A percentile compares a stretch with the other conserved stretches of the same genome.
These are phyloP conservation scores for Aspergillus viridinutans DNA, from an alignment of 2,329 filamentous ascomycete species.

Conservation along the genomic window DNA sequence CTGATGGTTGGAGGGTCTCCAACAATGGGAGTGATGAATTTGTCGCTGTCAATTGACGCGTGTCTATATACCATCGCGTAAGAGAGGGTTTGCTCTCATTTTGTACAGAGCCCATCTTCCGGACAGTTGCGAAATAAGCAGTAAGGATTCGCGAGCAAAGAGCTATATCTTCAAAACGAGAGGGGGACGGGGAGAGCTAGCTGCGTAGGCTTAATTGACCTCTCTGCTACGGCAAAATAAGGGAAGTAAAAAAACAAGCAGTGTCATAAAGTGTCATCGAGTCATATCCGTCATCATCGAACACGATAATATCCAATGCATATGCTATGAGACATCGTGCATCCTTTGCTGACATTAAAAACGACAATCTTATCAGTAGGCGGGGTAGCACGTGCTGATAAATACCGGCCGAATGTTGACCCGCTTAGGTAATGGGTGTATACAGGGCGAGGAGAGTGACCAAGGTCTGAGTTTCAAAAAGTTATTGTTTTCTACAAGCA, in stretches of 20 bases:
- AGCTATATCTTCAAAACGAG: neutral
- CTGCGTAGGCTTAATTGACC: neutral
- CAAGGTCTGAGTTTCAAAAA: slow-evolving; percentile 11
- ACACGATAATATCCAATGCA: neutral
- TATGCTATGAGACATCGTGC: neutral
- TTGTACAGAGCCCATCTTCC: neutral
- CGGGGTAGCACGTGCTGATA: slow-evolving; percentile 22
- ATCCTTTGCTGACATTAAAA: neutral
- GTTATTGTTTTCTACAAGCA: slow-evolving; percentile 1
- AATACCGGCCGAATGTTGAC: slow-evolving; percentile 8
- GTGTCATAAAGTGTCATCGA: neutral
- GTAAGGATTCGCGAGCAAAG: neutral
- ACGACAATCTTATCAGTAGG: slow-evolving; percentile 2
- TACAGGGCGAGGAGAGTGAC: slow-evolving; percentile 1
- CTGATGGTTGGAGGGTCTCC: slow-evolving; percentile 39
- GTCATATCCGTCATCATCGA: neutral
- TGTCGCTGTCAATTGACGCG: slow-evolving; percentile 29
- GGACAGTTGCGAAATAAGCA: neutral
- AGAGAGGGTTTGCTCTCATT: slow-evolving; percentile 9
- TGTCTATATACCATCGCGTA: slow-evolving; percentile 44
- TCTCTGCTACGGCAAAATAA: neutral
- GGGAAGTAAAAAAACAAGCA: neutral
- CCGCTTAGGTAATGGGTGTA: slow-evolving; percentile 5
- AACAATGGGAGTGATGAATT: slow-evolving; percentile 36
- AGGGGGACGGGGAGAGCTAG: neutral